Evolutionary conservation across 257 asterid species (phyloP).

Genomic region (Nicotiana noctiflora): DNA sequence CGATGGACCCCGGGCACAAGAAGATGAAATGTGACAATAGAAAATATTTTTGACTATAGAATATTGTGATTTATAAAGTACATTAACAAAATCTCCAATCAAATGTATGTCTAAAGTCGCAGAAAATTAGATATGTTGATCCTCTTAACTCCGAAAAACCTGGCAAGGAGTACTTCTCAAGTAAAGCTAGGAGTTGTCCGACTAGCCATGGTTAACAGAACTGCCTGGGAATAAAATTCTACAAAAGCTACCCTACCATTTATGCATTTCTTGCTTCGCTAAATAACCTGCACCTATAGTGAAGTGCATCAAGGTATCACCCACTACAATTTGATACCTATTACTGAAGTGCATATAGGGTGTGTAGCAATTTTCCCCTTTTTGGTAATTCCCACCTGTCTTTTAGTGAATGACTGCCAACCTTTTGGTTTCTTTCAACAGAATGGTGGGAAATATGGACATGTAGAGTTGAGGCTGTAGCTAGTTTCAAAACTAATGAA

Average conservation of each 20-base stretch:
- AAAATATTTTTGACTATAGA: neutral
- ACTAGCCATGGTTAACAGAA: constrained; percentile 1
- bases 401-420: neutral
- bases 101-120: no score
- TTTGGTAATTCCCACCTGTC: neutral
- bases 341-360: neutral
- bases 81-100: neutral
- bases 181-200: neutral
- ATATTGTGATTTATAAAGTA: neutral
- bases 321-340: neutral
- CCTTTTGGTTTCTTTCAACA: neutral
- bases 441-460: neutral
- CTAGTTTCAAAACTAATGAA: neutral
- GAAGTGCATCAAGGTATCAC: neutral
- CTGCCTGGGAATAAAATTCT: neutral
- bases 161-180: neutral
- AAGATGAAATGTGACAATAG: no score
- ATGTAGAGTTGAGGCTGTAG: neutral
- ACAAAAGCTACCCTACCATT: neutral
- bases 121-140: neutral
- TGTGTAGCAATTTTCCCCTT: neutral
- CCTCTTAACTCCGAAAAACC: neutral
- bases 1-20: no score
- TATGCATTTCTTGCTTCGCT: neutral
- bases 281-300: neutral